phyloP scores from a whole-genome alignment of 2,329 filamentous ascomycete species.

The Cadophora gregata region DNA sequence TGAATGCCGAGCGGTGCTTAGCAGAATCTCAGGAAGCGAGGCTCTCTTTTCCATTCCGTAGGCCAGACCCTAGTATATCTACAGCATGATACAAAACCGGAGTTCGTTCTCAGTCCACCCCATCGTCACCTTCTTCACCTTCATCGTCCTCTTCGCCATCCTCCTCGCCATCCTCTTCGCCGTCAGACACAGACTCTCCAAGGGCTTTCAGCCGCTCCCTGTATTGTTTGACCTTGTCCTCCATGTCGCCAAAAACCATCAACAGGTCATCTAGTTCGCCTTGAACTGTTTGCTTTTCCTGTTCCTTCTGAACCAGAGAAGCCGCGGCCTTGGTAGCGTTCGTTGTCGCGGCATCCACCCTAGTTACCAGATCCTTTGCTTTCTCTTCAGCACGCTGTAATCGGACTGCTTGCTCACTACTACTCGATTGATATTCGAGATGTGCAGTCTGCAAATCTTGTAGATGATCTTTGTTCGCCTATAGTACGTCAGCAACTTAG shows the following conservation, averaged over 20 bases:
- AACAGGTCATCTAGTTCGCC: slow-evolving; percentile 80
- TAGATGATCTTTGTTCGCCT: slow-evolving; percentile 65
- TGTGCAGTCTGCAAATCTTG: slow-evolving; percentile 64
- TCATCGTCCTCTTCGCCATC: slow-evolving; percentile 57
- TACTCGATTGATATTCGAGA: slow-evolving; percentile 54
- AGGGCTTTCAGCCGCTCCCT: slow-evolving; percentile 63
- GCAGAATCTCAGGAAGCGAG: background rate
- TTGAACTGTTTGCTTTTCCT: slow-evolving; percentile 68
- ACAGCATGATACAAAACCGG: slow-evolving; percentile 20
- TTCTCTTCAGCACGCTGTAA: slow-evolving; percentile 50
- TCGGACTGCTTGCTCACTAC: slow-evolving; percentile 39
- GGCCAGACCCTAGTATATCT: slow-evolving; percentile 23
- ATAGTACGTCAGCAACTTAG: slow-evolving; percentile 31
- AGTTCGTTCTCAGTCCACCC: slow-evolving; percentile 28
- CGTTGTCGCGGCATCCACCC: slow-evolving; percentile 43
- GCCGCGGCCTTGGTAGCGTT: slow-evolving; percentile 42
- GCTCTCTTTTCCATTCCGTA: slow-evolving; percentile 19
- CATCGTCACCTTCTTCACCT: slow-evolving; percentile 50
- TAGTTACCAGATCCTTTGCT: slow-evolving; percentile 47
- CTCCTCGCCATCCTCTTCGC: slow-evolving; percentile 67
- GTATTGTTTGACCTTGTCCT: slow-evolving; percentile 77
- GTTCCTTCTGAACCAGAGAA: slow-evolving; percentile 56
- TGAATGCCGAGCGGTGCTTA: background rate
- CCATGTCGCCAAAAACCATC: slow-evolving; percentile 80
- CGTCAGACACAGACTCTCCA: slow-evolving; percentile 76